These are phyloP conservation scores for Phytophthora pisi DNA, from an alignment of 352 stramenopile genomes.

Conservation along the genomic window DNA sequence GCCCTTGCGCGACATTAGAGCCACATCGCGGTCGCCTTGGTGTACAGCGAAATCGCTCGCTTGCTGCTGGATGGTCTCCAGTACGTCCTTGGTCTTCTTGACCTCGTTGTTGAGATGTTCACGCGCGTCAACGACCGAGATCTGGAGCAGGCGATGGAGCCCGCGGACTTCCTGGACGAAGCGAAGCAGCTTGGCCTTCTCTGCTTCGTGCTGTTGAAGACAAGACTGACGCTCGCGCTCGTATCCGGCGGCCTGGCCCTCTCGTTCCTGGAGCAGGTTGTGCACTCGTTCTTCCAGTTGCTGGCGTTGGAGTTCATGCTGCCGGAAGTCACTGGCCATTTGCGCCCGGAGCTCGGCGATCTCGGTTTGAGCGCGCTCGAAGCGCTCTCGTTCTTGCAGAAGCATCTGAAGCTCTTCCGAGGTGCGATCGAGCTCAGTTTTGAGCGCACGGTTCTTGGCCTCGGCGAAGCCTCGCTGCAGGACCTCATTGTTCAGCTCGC, in stretches of 20 bases:
- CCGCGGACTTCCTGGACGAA: constrained; percentile 28
- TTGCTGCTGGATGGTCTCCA: constrained; percentile 44
- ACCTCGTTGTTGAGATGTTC: constrained; percentile 28
- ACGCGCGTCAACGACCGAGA: constrained; percentile 24
- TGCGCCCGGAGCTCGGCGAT: constrained; percentile 14
- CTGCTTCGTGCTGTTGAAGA: constrained; percentile 18
- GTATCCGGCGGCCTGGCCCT: constrained; percentile 19
- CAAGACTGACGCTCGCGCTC: constrained; percentile 16
- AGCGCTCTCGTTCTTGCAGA: constrained; percentile 27
- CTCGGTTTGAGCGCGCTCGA: constrained; percentile 20
- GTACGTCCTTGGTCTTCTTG: constrained; percentile 37
- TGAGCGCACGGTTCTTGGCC: constrained; percentile 16
- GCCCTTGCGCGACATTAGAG: constrained; percentile 53
- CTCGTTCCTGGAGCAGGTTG: constrained; percentile 27
- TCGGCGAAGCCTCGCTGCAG: constrained; percentile 15
- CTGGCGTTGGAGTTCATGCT: constrained; percentile 6
- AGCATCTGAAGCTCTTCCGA: constrained; percentile 26
- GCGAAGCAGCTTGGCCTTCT: constrained; percentile 24
- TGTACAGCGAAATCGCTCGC: constrained; percentile 52
- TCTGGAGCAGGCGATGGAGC: constrained; percentile 26
- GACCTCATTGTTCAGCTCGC: constrained; percentile 19
- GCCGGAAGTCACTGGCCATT: constrained; percentile 8
- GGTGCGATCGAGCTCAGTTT: constrained; percentile 14
- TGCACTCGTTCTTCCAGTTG: constrained; percentile 29
- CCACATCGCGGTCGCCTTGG: constrained; percentile 52